A percentile compares a stretch with the other conserved stretches of the same genome.
Evolutionary conservation across 139 green algal genomes (phyloP).

Genomic region (Tetraselmis chui): DNA sequence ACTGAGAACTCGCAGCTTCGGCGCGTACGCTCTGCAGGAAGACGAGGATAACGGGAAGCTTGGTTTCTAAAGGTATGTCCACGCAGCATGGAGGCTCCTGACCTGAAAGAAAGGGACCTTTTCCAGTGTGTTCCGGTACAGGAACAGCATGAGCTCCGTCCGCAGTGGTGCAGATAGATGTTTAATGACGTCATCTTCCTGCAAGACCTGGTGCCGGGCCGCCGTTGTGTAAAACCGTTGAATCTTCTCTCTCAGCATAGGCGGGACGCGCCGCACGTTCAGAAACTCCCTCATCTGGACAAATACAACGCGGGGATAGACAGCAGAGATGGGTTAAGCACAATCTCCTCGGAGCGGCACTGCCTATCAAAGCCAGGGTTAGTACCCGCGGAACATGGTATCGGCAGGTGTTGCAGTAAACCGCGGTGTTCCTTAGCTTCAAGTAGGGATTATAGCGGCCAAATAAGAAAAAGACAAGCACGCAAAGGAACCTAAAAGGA

Average conservation of each 20-base stretch:
- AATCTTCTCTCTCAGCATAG: background rate
- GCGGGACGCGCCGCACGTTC: background rate
- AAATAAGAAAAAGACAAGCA: constrained; percentile 19
- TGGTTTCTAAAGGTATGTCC: background rate
- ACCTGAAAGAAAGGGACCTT: constrained; percentile 31
- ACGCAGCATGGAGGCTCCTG: background rate
- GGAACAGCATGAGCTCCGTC: constrained; percentile 25
- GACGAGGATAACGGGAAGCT: background rate
- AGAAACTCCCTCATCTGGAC: background rate
- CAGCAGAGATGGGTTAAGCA: too few species aligned
- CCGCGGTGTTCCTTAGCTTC: constrained; percentile 27
- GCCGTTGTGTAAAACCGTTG: background rate
- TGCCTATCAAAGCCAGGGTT: too few species aligned
- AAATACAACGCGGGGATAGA: too few species aligned
- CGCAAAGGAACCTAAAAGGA: too few species aligned
- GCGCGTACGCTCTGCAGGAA: background rate
- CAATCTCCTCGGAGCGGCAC: too few species aligned
- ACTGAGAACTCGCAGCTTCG: background rate
- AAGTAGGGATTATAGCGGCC: too few species aligned
- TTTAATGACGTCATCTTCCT: constrained; percentile 32
- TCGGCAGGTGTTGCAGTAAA: too few species aligned
- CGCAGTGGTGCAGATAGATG: constrained; percentile 24
- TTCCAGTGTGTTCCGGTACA: constrained; percentile 18
- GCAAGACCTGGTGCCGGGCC: background rate
- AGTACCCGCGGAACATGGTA: too few species aligned